These are phyloP conservation scores for Alternaria angustiovoidea DNA, from an alignment of 2,329 filamentous ascomycete genomes.

Conservation along the genomic window DNA sequence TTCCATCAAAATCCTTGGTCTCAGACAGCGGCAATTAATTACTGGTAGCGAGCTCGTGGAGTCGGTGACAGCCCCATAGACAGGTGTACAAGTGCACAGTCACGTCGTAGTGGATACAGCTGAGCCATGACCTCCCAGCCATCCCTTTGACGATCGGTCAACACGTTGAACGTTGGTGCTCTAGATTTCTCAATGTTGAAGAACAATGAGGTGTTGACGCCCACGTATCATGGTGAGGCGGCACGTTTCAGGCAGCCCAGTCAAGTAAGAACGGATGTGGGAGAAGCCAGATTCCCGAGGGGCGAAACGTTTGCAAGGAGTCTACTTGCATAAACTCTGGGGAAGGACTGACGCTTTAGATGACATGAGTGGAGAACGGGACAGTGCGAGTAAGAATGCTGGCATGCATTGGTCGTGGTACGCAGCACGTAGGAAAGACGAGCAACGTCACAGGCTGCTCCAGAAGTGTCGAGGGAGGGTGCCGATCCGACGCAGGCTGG, in stretches of 20 bases:
- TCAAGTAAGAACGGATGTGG: conserved; percentile 8
- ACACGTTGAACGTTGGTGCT: not conserved
- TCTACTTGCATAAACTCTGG: conserved; percentile 6
- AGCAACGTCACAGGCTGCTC: conserved; percentile 15
- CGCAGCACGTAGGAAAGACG: conserved; percentile 11
- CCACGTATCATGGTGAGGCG: conserved; percentile 2
- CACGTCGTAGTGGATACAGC: not conserved
- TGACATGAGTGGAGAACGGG: conserved; percentile 11
- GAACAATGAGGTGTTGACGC: not conserved
- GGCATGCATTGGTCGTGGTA: conserved; percentile 12
- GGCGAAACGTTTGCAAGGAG: conserved; percentile 14
- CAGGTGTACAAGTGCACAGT: not conserved
- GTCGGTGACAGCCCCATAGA: not conserved
- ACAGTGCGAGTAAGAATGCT: conserved; percentile 14
- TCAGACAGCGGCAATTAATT: not conserved
- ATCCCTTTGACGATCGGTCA: not conserved
- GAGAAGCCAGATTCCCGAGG: conserved; percentile 8
- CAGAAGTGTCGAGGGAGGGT: conserved; percentile 3
- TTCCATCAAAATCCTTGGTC: not conserved
- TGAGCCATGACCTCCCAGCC: not conserved
- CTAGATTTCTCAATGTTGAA: not conserved
- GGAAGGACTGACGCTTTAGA: conserved; percentile 13
- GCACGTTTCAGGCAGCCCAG: not conserved
- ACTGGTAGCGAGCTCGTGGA: conserved; percentile 3
- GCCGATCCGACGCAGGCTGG: conserved; percentile 5